Conservation (phyloP, 2,329 filamentous ascomycete species). For the Ascocoryne sarcoides region DNA sequence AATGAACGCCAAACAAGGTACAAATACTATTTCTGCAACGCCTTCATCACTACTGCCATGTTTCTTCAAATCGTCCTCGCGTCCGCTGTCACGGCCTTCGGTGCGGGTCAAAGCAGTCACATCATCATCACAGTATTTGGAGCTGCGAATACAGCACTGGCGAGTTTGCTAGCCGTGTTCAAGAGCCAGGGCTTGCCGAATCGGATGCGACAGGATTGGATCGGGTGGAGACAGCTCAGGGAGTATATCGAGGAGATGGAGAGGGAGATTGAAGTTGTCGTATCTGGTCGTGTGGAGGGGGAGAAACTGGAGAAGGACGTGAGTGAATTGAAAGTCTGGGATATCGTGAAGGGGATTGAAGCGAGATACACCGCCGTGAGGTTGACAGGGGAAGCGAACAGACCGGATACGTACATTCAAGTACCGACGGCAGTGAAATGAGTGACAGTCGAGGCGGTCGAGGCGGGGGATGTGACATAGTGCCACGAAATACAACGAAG, state of each 20-base stretch:
- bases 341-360: conserved; percentile 10
- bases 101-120: conserved; percentile 37
- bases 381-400: conserved; percentile 34
- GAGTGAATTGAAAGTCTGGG: conserved; percentile 18
- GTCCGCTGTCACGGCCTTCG: conserved; percentile 39
- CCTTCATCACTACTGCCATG: conserved; percentile 34
- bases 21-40: conserved; percentile 28
- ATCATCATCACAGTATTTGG: conserved; percentile 47
- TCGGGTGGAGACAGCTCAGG: conserved; percentile 35
- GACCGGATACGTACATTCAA: conserved; percentile 32
- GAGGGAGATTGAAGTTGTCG: conserved; percentile 32
- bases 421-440: conserved; percentile 3
- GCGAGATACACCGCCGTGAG: conserved; percentile 36
- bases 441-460: background rate
- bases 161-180: conserved; percentile 48
- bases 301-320: too few relatives aligned
- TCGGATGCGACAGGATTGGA: conserved; percentile 36
- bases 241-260: conserved; percentile 47
- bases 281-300: conserved; percentile 35
- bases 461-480: background rate
- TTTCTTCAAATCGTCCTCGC: conserved; percentile 39
- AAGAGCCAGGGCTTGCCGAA: conserved; percentile 42
- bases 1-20: conserved; percentile 26
- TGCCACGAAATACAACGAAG: too few relatives aligned
- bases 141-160: conserved; percentile 53